A percentile compares a stretch with the other conserved stretches of the same genome.
Conservation (phyloP, 177 flowering plant genomes). For the Vitis hybrid region DNA sequence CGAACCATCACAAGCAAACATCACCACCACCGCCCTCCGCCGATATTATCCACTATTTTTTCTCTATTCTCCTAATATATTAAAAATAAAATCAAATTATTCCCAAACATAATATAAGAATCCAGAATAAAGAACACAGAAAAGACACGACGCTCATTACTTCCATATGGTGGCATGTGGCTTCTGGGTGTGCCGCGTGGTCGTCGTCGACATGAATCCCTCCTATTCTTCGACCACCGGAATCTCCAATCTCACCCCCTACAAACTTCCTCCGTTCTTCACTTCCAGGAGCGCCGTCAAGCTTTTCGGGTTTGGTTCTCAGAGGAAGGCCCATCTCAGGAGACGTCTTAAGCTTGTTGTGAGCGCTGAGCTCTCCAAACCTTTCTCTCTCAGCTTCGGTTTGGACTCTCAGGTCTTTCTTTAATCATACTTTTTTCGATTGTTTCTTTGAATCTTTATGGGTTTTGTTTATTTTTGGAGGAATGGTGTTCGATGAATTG, state of each 20-base stretch:
- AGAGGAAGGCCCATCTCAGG: conserved; percentile 4
- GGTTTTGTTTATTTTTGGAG: background rate
- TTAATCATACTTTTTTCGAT: background rate
- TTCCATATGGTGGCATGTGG: conserved; percentile 28
- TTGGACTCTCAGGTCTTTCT: conserved; percentile 53
- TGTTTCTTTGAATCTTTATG: background rate
- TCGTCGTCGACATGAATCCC: conserved; percentile 22
- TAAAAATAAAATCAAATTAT: too few species aligned
- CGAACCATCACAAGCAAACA: too few species aligned
- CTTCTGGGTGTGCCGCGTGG: conserved; percentile 16
- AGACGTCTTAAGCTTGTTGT: conserved; percentile 27
- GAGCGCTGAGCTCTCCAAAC: conserved; percentile 36
- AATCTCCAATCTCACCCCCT: conserved; percentile 1
- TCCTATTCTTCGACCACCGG: conserved; percentile 19
- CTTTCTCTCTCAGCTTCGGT: conserved; percentile 26
- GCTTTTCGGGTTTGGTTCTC: conserved; percentile 14
- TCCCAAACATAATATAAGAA: background rate
- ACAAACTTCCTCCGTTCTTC: conserved; percentile 1
- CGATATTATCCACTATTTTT: conserved; percentile 14
- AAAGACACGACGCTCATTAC: background rate
- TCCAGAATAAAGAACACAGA: background rate
- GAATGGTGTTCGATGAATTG: conserved; percentile 14
- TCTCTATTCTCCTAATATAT: background rate
- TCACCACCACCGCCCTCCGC: background rate
- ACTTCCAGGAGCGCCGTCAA: background rate